These are phyloP conservation scores for Eucalyptus cladocalyx DNA, from an alignment of 345 rosid species.

Conservation along the genomic window DNA sequence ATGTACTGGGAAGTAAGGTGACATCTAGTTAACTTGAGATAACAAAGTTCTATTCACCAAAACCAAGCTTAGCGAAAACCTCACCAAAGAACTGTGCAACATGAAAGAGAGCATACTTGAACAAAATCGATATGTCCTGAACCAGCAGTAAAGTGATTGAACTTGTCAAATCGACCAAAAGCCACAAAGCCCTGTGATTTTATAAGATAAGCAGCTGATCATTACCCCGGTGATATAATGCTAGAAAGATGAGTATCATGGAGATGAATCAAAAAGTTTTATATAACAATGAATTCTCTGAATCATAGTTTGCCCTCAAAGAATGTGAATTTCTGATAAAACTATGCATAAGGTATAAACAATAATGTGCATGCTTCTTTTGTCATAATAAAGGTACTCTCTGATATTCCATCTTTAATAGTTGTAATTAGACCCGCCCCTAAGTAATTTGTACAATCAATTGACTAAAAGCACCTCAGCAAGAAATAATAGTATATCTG, in stretches of 20 bases:
- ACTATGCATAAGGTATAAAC: neutral
- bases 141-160: slow-evolving; percentile 54
- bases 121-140: slow-evolving; percentile 50
- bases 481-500: neutral
- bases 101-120: slow-evolving; percentile 37
- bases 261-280: neutral
- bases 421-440: neutral
- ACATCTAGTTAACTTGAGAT: neutral
- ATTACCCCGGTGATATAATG: neutral
- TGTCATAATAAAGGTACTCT: neutral
- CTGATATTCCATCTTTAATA: neutral
- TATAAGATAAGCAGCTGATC: neutral
- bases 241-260: neutral
- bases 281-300: neutral
- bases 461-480: neutral
- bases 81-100: neutral
- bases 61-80: neutral
- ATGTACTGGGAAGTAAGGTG: neutral
- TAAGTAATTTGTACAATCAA: neutral
- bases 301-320: neutral
- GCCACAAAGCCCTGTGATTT: slow-evolving; percentile 77
- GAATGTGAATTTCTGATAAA: neutral
- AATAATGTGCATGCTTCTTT: neutral
- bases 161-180: slow-evolving; percentile 62
- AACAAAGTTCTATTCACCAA: neutral